These are phyloP conservation scores for Phoenix dactylifera DNA, from an alignment of 176 grass and related monocot species.

Conservation along the genomic window DNA sequence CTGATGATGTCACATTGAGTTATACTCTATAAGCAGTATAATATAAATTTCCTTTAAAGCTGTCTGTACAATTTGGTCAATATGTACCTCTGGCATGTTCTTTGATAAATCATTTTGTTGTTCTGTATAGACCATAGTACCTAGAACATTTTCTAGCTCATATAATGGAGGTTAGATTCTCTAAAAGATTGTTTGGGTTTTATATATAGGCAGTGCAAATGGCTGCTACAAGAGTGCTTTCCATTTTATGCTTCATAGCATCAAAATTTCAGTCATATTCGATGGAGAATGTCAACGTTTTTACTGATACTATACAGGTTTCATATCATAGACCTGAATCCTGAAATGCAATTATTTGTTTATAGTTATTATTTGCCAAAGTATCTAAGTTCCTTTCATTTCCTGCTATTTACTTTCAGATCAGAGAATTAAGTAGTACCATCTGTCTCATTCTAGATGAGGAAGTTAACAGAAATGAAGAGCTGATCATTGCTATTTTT, in stretches of 20 bases:
- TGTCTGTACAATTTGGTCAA: too few species aligned
- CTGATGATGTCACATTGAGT: too few species aligned
- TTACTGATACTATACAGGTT: conserved; percentile 63
- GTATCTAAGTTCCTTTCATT: too few species aligned
- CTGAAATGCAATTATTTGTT: too few species aligned
- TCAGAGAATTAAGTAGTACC: conserved; percentile 31
- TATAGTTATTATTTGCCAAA: too few species aligned
- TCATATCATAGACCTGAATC: too few species aligned
- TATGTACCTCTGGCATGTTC: too few species aligned
- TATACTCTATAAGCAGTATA: too few species aligned
- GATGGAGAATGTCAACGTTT: conserved; percentile 55
- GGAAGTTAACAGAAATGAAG: conserved; percentile 34
- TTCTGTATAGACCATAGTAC: too few species aligned
- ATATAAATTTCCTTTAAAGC: too few species aligned
- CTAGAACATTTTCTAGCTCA: too few species aligned
- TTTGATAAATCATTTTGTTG: too few species aligned
- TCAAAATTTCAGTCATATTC: conserved; percentile 52
- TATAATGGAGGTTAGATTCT: not conserved
- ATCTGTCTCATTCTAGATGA: conserved; percentile 49
- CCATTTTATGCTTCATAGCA: conserved; percentile 52
- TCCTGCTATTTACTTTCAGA: conserved; percentile 28
- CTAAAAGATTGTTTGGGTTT: conserved; percentile 8
- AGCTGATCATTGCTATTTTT: conserved; percentile 42
- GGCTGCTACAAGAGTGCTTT: conserved; percentile 54
- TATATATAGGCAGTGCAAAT: conserved; percentile 56